Evolutionary conservation across 306 rosid genomes (phyloP).

Genomic region (Boehmeria nivea): DNA sequence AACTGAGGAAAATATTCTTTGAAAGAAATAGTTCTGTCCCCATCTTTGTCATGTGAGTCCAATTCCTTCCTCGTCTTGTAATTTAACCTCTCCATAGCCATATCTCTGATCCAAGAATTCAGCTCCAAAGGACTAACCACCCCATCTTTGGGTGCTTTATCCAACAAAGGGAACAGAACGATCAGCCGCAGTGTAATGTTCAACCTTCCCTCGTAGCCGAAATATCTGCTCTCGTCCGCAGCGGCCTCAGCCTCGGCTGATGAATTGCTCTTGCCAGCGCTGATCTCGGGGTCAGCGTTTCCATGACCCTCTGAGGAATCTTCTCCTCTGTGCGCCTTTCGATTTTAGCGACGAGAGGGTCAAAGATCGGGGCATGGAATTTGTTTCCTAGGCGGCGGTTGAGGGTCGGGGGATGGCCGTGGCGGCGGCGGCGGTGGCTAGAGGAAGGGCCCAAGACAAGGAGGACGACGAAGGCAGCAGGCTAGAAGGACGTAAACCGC

Average conservation of each 20-base stretch:
- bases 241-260: constrained; percentile 10
- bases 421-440: background rate
- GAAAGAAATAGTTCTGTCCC: constrained; percentile 49
- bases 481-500: constrained; percentile 48
- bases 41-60: constrained; percentile 40
- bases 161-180: constrained; percentile 62
- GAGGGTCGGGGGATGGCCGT: background rate
- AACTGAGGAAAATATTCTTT: constrained; percentile 60
- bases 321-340: constrained; percentile 19
- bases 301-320: background rate
- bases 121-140: constrained; percentile 41
- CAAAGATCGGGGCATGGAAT: constrained; percentile 29
- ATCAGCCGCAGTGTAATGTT: constrained; percentile 58
- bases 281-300: background rate
- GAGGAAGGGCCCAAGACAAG: constrained; percentile 21
- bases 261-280: background rate
- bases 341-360: constrained; percentile 37
- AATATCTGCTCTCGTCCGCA: constrained; percentile 27
- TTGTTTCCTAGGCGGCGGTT: constrained; percentile 55
- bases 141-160: constrained; percentile 48
- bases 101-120: constrained; percentile 40
- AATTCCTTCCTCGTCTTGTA: constrained; percentile 34
- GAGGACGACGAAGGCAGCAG: constrained; percentile 50
- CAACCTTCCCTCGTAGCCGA: constrained; percentile 32
- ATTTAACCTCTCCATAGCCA: constrained; percentile 44